Percentiles rank a stretch among this genome's conserved stretches.
Conservation (phyloP, 192 early-diverging fungal genomes). For the Entomortierella parvispora region DNA sequence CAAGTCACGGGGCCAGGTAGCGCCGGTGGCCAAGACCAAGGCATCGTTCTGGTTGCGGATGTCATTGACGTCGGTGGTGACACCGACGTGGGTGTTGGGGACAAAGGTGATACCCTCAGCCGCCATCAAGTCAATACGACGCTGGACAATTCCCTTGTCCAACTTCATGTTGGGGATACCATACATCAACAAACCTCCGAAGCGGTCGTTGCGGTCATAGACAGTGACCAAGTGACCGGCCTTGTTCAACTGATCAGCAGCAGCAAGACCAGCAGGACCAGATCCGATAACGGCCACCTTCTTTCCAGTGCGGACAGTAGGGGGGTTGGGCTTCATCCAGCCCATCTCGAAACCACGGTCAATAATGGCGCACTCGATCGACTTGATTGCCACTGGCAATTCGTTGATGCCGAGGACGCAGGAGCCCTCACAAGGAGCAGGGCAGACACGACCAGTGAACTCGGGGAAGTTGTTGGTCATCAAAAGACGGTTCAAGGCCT, state of each 20-base stretch:
- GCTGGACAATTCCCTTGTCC: conserved; percentile 94
- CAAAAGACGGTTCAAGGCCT: conserved; percentile 90
- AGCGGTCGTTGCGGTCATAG: conserved; percentile 96
- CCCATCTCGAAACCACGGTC: conserved; percentile 97
- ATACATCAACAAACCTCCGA: conserved; percentile 97
- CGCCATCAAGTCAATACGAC: conserved; percentile 92
- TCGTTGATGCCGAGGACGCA: conserved; percentile 97
- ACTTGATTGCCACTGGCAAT: conserved; percentile 94
- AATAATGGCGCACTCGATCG: conserved; percentile 97
- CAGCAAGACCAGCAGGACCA: conserved; percentile 94
- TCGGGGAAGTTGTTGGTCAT: conserved; percentile 99
- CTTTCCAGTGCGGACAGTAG: conserved; percentile 82
- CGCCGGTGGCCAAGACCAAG: conserved; percentile 90
- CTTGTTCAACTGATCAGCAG: conserved; percentile 97
- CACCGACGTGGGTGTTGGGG: conserved; percentile 89
- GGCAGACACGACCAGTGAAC: conserved; percentile 99
- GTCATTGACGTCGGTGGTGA: conserved; percentile 74
- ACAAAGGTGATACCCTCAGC: conserved; percentile 96
- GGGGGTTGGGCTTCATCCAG: conserved; percentile 94
- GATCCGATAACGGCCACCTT: conserved; percentile 92
- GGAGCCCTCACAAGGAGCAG: conserved; percentile 97
- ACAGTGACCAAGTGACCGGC: conserved; percentile 96
- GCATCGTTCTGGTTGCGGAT: conserved; percentile 81
- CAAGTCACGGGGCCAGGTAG: conserved; percentile 98
- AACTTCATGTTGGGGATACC: conserved; percentile 99